Percentiles rank a stretch among this genome's conserved stretches.
Evolutionary conservation across 805 yeast species (phyloP).

Genomic region (Isabelozyma rhagii): DNA sequence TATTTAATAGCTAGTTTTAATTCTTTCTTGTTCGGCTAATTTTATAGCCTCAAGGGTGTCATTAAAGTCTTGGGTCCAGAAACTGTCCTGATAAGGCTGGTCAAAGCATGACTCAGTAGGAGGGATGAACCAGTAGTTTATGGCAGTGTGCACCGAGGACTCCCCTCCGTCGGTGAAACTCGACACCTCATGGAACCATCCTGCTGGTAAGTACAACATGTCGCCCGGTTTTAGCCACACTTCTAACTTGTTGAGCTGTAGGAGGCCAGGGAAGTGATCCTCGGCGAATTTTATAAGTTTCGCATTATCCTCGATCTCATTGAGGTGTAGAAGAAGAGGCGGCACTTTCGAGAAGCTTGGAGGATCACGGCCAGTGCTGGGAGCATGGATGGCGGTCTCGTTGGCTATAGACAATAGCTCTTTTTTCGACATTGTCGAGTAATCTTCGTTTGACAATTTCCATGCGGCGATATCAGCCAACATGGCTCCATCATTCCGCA

Average conservation of each 20-base stretch:
- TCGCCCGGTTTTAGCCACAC: conserved; percentile 59
- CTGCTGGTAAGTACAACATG: conserved; percentile 68
- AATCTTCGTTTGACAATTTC: conserved; percentile 27
- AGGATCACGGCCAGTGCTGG: conserved; percentile 34
- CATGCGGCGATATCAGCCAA: conserved; percentile 46
- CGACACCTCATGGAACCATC: conserved; percentile 83
- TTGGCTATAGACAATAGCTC: conserved; percentile 19
- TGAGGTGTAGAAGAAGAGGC: conserved; percentile 58
- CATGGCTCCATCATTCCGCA: conserved; percentile 63
- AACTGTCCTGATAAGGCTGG: conserved; percentile 44
- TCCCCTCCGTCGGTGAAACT: conserved; percentile 44
- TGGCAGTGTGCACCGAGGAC: conserved; percentile 49
- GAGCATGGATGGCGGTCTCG: conserved; percentile 18
- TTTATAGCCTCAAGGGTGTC: conserved; percentile 35
- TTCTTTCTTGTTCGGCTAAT: conserved; percentile 1
- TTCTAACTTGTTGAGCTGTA: conserved; percentile 36
- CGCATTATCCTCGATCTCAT: conserved; percentile 40
- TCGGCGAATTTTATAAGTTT: conserved; percentile 34
- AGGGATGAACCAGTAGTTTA: conserved; percentile 76
- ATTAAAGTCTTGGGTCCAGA: conserved; percentile 54
- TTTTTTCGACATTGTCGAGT: conserved; percentile 11
- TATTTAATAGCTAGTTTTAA: neutral
- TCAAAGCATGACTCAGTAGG: conserved; percentile 39
- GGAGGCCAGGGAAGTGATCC: conserved; percentile 48
- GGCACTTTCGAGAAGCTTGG: conserved; percentile 69